Conservation (phyloP, 352 stramenopile species). For the Phytopythium mirpurense region DNA sequence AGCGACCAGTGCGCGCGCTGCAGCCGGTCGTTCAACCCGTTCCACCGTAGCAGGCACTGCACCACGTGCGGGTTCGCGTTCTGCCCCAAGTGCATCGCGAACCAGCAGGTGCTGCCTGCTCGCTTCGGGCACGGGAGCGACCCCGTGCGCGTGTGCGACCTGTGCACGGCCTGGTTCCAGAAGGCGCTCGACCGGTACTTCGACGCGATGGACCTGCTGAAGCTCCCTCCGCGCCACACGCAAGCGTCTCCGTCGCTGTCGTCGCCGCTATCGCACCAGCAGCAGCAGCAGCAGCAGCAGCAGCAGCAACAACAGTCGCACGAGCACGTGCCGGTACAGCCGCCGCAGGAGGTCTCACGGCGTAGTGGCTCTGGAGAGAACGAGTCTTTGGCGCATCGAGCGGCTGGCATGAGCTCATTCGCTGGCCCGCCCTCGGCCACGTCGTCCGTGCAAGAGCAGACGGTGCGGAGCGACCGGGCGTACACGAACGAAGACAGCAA, state of each 20-base stretch:
- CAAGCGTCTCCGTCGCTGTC: conserved; percentile 9
- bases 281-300: conserved; percentile 6
- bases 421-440: background rate
- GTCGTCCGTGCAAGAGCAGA: background rate
- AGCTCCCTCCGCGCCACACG: background rate
- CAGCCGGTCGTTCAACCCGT: conserved; percentile 61
- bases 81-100: conserved; percentile 60
- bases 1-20: conserved; percentile 45
- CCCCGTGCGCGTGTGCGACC: conserved; percentile 48
- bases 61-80: conserved; percentile 49
- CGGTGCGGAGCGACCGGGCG: background rate
- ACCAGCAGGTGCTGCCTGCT: conserved; percentile 44
- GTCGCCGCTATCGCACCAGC: conserved; percentile 2
- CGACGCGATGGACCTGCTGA: conserved; percentile 44
- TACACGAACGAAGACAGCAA: background rate
- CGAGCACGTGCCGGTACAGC: too few relatives aligned
- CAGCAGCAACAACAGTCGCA: conserved; percentile 12
- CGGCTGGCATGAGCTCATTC: background rate
- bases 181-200: conserved; percentile 63
- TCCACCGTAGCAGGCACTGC: conserved; percentile 63
- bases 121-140: conserved; percentile 53
- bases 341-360: background rate
- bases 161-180: conserved; percentile 62
- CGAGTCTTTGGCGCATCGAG: background rate
- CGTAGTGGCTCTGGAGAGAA: conserved; percentile 1